These are phyloP conservation scores for Gaeumannomyces sp. DNA, from an alignment of 2,329 filamentous ascomycete genomes.

Conservation along the genomic window DNA sequence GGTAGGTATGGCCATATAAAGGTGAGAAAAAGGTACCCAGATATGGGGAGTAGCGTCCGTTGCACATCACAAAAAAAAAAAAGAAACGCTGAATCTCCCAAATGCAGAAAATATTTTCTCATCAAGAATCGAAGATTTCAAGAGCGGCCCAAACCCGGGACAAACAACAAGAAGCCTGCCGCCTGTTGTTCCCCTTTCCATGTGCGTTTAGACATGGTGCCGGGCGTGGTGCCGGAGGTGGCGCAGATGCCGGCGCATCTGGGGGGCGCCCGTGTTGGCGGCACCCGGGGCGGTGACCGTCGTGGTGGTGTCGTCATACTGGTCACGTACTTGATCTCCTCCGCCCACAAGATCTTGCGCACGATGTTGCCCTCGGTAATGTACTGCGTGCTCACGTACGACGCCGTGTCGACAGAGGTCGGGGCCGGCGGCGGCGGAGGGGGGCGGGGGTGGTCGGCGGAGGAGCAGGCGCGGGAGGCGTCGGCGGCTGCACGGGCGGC, in stretches of 20 bases:
- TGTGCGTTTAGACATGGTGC: background rate
- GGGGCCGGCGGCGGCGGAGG: slow-evolving; percentile 22
- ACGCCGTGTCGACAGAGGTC: slow-evolving; percentile 27
- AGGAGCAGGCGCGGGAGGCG: slow-evolving; percentile 12
- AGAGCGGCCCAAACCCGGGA: too few relatives aligned
- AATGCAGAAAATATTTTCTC: background rate
- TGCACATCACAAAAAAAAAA: background rate
- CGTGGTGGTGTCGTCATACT: slow-evolving; percentile 32
- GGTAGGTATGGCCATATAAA: background rate
- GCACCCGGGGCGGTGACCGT: slow-evolving; percentile 33
- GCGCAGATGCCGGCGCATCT: slow-evolving; percentile 31
- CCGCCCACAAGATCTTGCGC: slow-evolving; percentile 51
- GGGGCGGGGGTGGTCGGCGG: slow-evolving; percentile 20
- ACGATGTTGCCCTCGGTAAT: slow-evolving; percentile 44
- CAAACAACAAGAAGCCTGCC: slow-evolving; percentile 2
- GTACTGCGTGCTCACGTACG: slow-evolving; percentile 46
- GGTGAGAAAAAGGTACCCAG: background rate
- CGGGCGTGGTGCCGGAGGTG: slow-evolving; percentile 21
- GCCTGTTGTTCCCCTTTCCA: background rate
- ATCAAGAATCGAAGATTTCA: background rate
- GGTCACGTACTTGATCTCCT: slow-evolving; percentile 49
- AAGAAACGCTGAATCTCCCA: slow-evolving; percentile 5
- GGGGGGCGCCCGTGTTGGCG: slow-evolving; percentile 19
- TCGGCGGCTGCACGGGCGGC: slow-evolving; percentile 4
- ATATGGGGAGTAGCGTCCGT: background rate